Percentiles rank a stretch among this genome's conserved stretches.
These are phyloP conservation scores for Tubosaeta brunneosetosa DNA, from an alignment of 768 basidiomycete genomes.

Conservation along the genomic window DNA sequence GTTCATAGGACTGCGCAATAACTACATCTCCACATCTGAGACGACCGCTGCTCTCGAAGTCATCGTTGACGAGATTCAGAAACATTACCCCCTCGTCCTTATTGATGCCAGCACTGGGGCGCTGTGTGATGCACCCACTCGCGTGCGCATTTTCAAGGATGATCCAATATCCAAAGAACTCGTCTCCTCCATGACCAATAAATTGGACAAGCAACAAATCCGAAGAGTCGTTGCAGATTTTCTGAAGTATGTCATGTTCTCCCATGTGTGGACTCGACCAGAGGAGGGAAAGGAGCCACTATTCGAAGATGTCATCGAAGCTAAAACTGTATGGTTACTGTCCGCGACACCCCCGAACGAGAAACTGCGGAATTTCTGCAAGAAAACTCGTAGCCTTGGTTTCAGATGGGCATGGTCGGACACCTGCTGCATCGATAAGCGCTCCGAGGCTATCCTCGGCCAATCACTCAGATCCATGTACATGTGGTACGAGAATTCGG, in stretches of 20 bases:
- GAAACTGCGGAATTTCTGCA: constrained; percentile 10
- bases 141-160: constrained; percentile 1
- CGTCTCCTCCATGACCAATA: constrained; percentile 6
- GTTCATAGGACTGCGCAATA: neutral
- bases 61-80: neutral
- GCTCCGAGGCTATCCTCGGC: neutral
- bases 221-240: neutral
- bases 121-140: neutral
- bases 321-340: constrained; percentile 4
- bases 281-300: constrained; percentile 4
- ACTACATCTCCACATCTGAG: neutral
- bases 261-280: constrained; percentile 9
- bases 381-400: constrained; percentile 1
- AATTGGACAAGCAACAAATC: constrained; percentile 3
- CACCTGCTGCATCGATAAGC: constrained; percentile 9
- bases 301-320: constrained; percentile 5
- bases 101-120: neutral
- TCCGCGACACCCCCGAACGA: neutral
- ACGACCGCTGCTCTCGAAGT: neutral
- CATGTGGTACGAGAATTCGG: constrained; percentile 9
- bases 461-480: constrained; percentile 13
- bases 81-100: neutral
- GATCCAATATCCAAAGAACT: constrained; percentile 1
- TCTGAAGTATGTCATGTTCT: constrained; percentile 10
- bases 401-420: constrained; percentile 15